Conservation (phyloP, 148 eudicot species). For the Nepenthes mirabilis region DNA sequence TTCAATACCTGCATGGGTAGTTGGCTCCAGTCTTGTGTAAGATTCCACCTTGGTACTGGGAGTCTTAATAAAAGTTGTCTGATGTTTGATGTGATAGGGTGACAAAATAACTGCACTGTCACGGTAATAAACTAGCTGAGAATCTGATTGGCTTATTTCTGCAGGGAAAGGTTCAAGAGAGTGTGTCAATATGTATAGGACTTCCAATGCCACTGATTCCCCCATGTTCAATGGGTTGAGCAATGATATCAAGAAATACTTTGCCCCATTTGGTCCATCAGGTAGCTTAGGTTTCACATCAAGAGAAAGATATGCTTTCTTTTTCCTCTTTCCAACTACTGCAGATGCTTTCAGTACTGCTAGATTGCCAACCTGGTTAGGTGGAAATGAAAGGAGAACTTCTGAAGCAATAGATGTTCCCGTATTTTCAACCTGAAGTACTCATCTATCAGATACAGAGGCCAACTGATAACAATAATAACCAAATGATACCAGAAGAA, state of each 20-base stretch:
- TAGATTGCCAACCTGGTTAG: conserved; percentile 51
- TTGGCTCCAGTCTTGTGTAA: conserved; percentile 68
- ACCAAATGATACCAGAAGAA: no score
- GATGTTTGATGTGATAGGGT: conserved; percentile 65
- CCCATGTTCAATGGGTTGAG: conserved; percentile 42
- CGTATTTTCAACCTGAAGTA: conserved; percentile 64
- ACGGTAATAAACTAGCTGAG: conserved; percentile 89
- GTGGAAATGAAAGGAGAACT: conserved; percentile 76
- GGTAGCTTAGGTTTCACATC: conserved; percentile 68
- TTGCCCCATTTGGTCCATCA: conserved; percentile 70
- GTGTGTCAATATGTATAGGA: conserved; percentile 63
- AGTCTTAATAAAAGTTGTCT: conserved; percentile 57
- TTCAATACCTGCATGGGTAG: conserved; percentile 52
- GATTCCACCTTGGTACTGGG: conserved; percentile 78
- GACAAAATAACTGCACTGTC: conserved; percentile 83
- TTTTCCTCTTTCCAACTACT: conserved; percentile 63
- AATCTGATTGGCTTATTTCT: conserved; percentile 84
- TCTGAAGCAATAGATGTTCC: conserved; percentile 64
- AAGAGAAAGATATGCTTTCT: conserved; percentile 52
- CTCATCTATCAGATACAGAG: background rate
- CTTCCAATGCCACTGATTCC: conserved; percentile 58
- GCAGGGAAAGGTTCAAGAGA: conserved; percentile 93
- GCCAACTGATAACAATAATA: background rate
- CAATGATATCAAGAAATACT: conserved; percentile 43
- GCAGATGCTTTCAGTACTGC: conserved; percentile 60